Evolutionary conservation across 441 rosid genomes (phyloP), one percentile per base, ranked within the genome.

Genomic region (Erysimum pusillum): DNA sequence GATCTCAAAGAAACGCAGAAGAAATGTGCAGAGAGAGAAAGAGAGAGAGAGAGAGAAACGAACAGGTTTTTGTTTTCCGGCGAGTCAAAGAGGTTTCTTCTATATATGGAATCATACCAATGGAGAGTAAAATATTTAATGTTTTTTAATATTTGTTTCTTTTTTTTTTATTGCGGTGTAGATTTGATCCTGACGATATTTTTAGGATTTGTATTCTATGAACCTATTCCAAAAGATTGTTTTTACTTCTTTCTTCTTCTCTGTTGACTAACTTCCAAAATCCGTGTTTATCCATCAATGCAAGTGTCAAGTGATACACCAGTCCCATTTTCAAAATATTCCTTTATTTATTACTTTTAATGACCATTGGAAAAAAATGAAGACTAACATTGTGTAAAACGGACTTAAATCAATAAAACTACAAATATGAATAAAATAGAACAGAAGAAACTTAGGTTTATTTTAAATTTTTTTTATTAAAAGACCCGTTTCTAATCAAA

Each of bases 61-160:
- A 48, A 35, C 42, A 52, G 35, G 60, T 12, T 59, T 46, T 51
- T 25, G 62, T 41, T 56, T 70, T 49, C 45, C 52, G 36, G 75
- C 59, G 67, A 76, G 73, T 77, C 80, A 64, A 71, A 65, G 6
- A 57, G 68, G 49, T 64, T 65, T 71, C 73, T 39, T 71, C 76
- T 77, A 77, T 77, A 77, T 71, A 71, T 64, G 76, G 80, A 31
- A 71, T 48, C 13, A 31, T 38, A 58, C 58, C 67, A 36, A 71
- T 56, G 54, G 67, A 53, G 65, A 4, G 6, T 17, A 18, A 60
- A 20, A 39, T 49, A 39, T 48, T 46, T 5, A 67, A 31, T 56
- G 14, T 56, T 64, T 45, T 38, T 15, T 4, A 42, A 5, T 56
- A 42, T 75, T 75, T 75, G 20, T 66, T 75, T 67, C 28, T 32